phyloP scores from a whole-genome alignment of 2,329 filamentous ascomycete genomes.

The Microcera coccophila region DNA sequence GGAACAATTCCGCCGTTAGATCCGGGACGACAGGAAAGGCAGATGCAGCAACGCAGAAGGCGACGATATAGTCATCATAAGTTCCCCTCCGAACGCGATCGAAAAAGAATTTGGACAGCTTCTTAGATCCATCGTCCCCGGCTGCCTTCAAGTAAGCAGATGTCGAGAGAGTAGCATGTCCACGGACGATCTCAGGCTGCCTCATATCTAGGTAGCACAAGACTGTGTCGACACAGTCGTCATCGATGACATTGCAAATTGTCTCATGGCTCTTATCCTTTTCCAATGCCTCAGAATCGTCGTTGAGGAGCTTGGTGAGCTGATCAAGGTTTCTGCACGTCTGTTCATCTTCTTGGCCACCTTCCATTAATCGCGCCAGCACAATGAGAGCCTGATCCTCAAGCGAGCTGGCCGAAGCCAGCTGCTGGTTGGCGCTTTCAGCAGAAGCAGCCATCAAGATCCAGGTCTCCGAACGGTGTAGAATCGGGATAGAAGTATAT shows the following conservation, averaged over 20 bases:
- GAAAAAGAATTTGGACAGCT: constrained; percentile 72
- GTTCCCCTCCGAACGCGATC: constrained; percentile 67
- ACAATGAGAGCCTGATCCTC: constrained; percentile 70
- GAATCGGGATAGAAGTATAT: no score
- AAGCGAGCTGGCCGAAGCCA: constrained; percentile 36
- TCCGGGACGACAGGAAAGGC: constrained; percentile 83
- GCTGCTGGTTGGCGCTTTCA: constrained; percentile 31
- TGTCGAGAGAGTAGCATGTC: constrained; percentile 75
- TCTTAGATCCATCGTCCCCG: constrained; percentile 64
- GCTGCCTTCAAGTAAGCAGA: constrained; percentile 80
- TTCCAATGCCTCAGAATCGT: constrained; percentile 48
- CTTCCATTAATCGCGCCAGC: constrained; percentile 85
- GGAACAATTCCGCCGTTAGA: constrained; percentile 72
- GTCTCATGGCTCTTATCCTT: constrained; percentile 42
- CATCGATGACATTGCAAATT: constrained; percentile 62
- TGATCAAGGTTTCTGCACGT: constrained; percentile 57
- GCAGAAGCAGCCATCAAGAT: constrained; percentile 11
- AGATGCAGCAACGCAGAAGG: constrained; percentile 86
- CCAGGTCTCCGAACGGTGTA: no score
- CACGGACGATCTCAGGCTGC: constrained; percentile 66
- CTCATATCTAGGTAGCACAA: constrained; percentile 84
- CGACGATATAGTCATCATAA: constrained; percentile 83
- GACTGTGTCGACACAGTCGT: constrained; percentile 77
- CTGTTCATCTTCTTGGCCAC: constrained; percentile 76
- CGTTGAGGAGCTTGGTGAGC: constrained; percentile 57